phyloP scores from a whole-genome alignment of 768 basidiomycete genomes.

The Clitopilus passeckerianus region DNA sequence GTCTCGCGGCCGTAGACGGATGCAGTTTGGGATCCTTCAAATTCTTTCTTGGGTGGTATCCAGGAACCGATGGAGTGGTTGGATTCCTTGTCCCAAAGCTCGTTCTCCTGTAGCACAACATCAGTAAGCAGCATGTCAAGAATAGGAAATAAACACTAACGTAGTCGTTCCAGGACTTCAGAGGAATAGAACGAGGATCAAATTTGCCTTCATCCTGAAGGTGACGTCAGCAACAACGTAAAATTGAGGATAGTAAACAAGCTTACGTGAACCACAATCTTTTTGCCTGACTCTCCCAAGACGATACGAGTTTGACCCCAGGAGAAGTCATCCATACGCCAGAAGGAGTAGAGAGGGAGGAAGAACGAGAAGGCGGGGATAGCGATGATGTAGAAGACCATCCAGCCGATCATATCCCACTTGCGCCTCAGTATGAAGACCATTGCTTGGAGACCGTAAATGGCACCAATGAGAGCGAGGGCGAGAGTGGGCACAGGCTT shows the following conservation, averaged over 20 bases:
- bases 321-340: slow-evolving; percentile 97
- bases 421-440: slow-evolving; percentile 91
- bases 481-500: slow-evolving; percentile 75
- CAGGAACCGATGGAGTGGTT: slow-evolving; percentile 94
- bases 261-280: slow-evolving; percentile 88
- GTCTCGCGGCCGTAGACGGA: slow-evolving; percentile 88
- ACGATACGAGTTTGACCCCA: slow-evolving; percentile 94
- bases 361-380: slow-evolving; percentile 92
- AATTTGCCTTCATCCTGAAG: slow-evolving; percentile 94
- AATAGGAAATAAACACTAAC: slow-evolving; percentile 37
- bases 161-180: slow-evolving; percentile 97
- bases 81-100: slow-evolving; percentile 96
- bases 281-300: slow-evolving; percentile 92
- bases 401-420: slow-evolving; percentile 99
- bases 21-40: slow-evolving; percentile 69
- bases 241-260: neutral
- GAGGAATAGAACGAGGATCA: slow-evolving; percentile 86
- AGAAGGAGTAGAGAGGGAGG: slow-evolving; percentile 93
- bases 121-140: neutral
- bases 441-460: slow-evolving; percentile 91
- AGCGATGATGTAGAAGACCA: slow-evolving; percentile 93
- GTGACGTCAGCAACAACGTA: slow-evolving; percentile 5
- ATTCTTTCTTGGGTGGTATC: slow-evolving; percentile 72
- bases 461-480: slow-evolving; percentile 87
- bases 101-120: slow-evolving; percentile 63